These are phyloP conservation scores for Hypomontagnella monticulosa DNA, from an alignment of 495 filamentous ascomycete species.

Conservation along the genomic window DNA sequence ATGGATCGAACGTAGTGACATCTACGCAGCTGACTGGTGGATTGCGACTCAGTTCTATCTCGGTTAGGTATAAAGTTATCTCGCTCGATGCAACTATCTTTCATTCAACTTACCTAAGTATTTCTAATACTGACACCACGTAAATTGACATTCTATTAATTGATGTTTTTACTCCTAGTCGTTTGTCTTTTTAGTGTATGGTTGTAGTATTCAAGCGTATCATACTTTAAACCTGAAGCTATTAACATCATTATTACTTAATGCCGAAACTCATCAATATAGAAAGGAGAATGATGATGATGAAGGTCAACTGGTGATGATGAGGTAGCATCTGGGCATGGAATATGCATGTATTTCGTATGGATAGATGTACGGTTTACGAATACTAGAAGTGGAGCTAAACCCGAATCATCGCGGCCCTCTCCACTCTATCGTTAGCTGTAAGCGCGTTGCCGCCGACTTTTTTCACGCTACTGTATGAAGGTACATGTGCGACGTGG, in stretches of 20 bases:
- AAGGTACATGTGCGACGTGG: slow-evolving; percentile 30
- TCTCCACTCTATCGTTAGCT: slow-evolving; percentile 10
- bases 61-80: background rate
- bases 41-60: slow-evolving; percentile 3
- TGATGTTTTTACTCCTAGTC: too few relatives aligned
- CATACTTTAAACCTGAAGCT: too few relatives aligned
- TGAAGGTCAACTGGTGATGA: too few relatives aligned
- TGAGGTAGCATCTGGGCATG: background rate
- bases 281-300: too few relatives aligned
- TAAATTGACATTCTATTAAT: background rate
- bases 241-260: too few relatives aligned
- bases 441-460: slow-evolving; percentile 47
- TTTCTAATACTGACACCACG: too few relatives aligned
- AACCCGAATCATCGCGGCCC: slow-evolving; percentile 15
- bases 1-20: too few relatives aligned
- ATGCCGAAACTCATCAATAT: too few relatives aligned
- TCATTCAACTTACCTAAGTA: too few relatives aligned
- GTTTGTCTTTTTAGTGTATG: too few relatives aligned
- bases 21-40: too few relatives aligned
- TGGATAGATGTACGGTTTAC: background rate
- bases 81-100: slow-evolving; percentile 6
- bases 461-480: slow-evolving; percentile 36
- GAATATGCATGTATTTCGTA: slow-evolving; percentile 8
- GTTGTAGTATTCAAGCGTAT: too few relatives aligned
- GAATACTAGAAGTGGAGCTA: slow-evolving; percentile 13